These are phyloP conservation scores for Tulasnella sp. DNA, from an alignment of 768 basidiomycete genomes.

Conservation along the genomic window DNA sequence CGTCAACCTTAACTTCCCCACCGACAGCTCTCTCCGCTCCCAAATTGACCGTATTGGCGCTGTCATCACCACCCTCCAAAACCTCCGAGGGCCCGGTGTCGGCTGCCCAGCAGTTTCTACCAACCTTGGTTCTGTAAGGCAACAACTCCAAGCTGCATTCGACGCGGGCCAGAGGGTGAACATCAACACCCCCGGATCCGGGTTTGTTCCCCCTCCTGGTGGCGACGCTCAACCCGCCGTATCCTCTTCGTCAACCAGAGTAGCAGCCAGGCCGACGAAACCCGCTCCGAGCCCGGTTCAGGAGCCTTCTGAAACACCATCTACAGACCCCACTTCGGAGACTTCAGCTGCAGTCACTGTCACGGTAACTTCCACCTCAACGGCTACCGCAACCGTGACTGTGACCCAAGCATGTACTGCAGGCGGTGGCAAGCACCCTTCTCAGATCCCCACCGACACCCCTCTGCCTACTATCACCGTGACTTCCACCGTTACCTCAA, in stretches of 20 bases:
- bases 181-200: neutral
- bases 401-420: neutral
- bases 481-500: neutral
- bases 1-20: conserved; percentile 49
- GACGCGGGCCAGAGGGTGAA: neutral
- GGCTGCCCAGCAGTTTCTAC: conserved; percentile 24
- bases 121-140: conserved; percentile 1
- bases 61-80: conserved; percentile 55
- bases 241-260: neutral
- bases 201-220: neutral
- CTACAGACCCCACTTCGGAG: no score
- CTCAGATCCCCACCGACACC: neutral
- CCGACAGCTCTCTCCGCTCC: conserved; percentile 40
- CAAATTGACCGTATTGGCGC: conserved; percentile 40
- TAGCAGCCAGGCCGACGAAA: neutral
- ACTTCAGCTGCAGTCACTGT: no score
- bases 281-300: neutral
- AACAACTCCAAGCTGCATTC: neutral
- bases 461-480: neutral
- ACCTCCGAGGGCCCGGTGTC: conserved; percentile 50
- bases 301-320: no score
- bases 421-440: neutral
- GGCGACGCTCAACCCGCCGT: neutral
- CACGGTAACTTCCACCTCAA: no score
- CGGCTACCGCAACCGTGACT: neutral